Evolutionary conservation across 148 eudicot genomes (phyloP).

Genomic region (Cornus kousa): DNA sequence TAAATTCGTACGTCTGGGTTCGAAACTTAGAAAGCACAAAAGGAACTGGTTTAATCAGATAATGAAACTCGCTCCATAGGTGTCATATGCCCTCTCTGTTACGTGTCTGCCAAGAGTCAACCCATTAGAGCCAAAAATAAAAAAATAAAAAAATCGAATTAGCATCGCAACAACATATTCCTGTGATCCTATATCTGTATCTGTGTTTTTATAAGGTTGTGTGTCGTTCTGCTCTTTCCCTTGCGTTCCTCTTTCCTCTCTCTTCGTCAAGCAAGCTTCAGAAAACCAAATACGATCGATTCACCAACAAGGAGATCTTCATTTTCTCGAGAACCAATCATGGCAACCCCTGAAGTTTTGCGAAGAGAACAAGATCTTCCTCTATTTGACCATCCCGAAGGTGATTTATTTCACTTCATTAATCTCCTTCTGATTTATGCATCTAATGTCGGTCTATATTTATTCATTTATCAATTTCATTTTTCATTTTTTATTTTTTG

Average conservation of each 20-base stretch:
- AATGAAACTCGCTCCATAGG: too few species aligned
- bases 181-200: neutral
- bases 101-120: too few species aligned
- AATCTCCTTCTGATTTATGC: neutral
- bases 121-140: too few species aligned
- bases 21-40: too few species aligned
- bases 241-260: neutral
- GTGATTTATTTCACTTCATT: constrained; percentile 16
- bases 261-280: neutral
- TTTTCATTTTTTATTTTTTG: neutral
- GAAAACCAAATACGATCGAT: neutral
- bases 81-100: too few species aligned
- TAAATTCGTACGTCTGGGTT: too few species aligned
- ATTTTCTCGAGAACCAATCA: constrained; percentile 19
- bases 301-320: neutral
- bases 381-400: constrained; percentile 54
- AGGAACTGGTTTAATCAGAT: too few species aligned
- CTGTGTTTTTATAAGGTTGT: neutral
- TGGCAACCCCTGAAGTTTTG: constrained; percentile 55
- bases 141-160: neutral
- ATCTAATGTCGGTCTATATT: neutral
- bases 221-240: neutral
- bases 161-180: constrained; percentile 8
- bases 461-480: neutral
- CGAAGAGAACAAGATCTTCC: constrained; percentile 50